phyloP scores from a whole-genome alignment of 2,329 filamentous ascomycete species.

The Aspergillus sp. region DNA sequence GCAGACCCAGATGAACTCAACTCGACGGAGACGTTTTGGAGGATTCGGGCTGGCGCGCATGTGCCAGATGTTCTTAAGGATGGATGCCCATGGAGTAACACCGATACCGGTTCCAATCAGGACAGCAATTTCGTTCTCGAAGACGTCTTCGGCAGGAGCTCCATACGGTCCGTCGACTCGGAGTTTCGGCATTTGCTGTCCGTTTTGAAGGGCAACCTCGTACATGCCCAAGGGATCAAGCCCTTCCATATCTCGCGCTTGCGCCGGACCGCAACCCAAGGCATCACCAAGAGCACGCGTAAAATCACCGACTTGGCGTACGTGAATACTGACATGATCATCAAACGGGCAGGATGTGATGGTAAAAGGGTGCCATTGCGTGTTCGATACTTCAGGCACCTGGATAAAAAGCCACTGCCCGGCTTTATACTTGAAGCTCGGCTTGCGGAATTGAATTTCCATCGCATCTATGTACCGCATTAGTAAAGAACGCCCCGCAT shows the following conservation, averaged over 20 bases:
- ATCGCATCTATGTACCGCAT: conserved; percentile 70
- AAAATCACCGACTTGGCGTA: conserved; percentile 96
- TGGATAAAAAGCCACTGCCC: conserved; percentile 98
- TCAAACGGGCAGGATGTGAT: conserved; percentile 98
- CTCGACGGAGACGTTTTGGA: conserved; percentile 83
- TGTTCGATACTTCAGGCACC: conserved; percentile 81
- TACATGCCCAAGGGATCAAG: conserved; percentile 97
- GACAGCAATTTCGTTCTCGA: conserved; percentile 82
- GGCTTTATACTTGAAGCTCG: conserved; percentile 96
- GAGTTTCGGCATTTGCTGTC: conserved; percentile 86
- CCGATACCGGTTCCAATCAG: conserved; percentile 84
- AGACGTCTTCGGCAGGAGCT: conserved; percentile 95
- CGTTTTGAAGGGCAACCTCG: conserved; percentile 92
- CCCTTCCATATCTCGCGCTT: conserved; percentile 86
- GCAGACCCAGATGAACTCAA: conserved; percentile 99
- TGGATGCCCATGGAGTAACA: conserved; percentile 84
- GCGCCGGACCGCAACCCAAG: conserved; percentile 85
- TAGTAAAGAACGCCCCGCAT: conserved; percentile 33
- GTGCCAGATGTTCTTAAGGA: conserved; percentile 98
- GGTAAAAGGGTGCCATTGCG: conserved; percentile 98
- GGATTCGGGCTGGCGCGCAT: conserved; percentile 88
- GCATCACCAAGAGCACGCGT: conserved; percentile 92
- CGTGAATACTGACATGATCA: conserved; percentile 90
- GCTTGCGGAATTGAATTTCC: conserved; percentile 96
- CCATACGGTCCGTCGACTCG: conserved; percentile 96